Base-by-base conservation (phyloP, 2,329 filamentous ascomycete genomes). In the Fonsecaea erecta region DNA sequence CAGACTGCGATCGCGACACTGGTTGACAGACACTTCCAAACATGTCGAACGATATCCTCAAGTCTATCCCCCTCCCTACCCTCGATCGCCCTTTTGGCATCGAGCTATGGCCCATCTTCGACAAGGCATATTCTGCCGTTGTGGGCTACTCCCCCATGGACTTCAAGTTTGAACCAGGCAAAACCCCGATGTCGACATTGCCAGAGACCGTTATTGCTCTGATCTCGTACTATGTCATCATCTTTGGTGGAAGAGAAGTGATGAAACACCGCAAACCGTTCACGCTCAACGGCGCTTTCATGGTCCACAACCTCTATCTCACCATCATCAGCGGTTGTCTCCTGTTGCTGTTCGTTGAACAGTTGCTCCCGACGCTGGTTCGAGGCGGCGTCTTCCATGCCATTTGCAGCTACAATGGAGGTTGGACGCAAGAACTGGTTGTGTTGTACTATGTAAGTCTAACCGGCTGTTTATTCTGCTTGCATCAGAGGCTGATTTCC, bases 291-390 rank as follows among this genome's bases (percentile, higher is more conserved):
- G 83, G 85, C 16, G 83, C 95, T 65, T 98, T 98, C 85, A 91
- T 97, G 82, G 86, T 97, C 76, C 94, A 99, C 87, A 99, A 99
- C 85, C 90, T 98, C 75, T 88, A 93, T 82, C 84, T 99, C 76
- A 98, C 94, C 54, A 82, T 86, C 71, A 92, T 97, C 82, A 96
- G 92, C 77, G 90, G 82, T 66, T 83, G 87, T 58, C 86, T 99
- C 59, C 80, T 99, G 75, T 89, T 84, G 62, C 88, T 99, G 73
- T 98, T 96, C 78, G 81, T 93, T 73, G 95, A 98, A 84, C 91
- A 98, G 82, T 83, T 99, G 69, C 82, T 97, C 63, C 91, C 94
- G 52, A 96, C 90, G 18, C 78, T 99, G 62, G 88, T 85, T 72
- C 88, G 90, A 72, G 83, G 90, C 72, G 95, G 94, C 64, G 81